These are phyloP conservation scores for Canariomyces notabilis DNA, from an alignment of 2,329 filamentous ascomycete genomes.

Conservation along the genomic window DNA sequence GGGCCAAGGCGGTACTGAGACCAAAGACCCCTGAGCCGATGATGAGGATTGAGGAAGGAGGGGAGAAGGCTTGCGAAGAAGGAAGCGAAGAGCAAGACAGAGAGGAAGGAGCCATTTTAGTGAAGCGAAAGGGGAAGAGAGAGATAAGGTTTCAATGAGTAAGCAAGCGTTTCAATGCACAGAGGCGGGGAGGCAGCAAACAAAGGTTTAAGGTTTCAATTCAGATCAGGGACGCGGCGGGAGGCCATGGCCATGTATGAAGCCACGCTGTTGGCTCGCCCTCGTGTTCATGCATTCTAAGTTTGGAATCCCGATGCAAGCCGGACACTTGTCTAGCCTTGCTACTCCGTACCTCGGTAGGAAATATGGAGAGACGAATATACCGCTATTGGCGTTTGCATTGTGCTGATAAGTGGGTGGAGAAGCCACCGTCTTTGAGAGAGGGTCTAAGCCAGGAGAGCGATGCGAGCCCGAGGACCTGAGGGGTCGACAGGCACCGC, in stretches of 20 bases:
- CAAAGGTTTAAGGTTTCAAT: background rate
- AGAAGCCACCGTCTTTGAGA: background rate
- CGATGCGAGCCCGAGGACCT: background rate
- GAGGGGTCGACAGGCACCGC: too few species aligned
- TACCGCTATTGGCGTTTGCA: too few species aligned
- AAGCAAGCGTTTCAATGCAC: conserved; percentile 8
- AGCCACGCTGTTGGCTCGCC: background rate
- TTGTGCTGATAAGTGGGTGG: background rate
- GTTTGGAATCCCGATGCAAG: conserved; percentile 2
- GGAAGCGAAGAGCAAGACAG: conserved; percentile 10
- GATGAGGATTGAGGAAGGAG: conserved; percentile 55
- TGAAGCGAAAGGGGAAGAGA: conserved; percentile 10
- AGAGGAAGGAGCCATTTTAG: conserved; percentile 14
- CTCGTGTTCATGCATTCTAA: background rate
- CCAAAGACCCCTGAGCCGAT: conserved; percentile 65
- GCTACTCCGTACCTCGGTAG: background rate
- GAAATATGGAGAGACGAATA: background rate
- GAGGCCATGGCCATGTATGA: background rate
- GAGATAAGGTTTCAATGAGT: too few species aligned
- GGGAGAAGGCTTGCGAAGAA: conserved; percentile 21
- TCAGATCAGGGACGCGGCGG: background rate
- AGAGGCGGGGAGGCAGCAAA: conserved; percentile 10
- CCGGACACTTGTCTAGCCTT: conserved; percentile 6
- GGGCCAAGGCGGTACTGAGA: conserved; percentile 58
- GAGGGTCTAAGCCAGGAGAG: too few species aligned